Conservation (phyloP, 2,329 filamentous ascomycete genomes). For the Fusarium poae region DNA sequence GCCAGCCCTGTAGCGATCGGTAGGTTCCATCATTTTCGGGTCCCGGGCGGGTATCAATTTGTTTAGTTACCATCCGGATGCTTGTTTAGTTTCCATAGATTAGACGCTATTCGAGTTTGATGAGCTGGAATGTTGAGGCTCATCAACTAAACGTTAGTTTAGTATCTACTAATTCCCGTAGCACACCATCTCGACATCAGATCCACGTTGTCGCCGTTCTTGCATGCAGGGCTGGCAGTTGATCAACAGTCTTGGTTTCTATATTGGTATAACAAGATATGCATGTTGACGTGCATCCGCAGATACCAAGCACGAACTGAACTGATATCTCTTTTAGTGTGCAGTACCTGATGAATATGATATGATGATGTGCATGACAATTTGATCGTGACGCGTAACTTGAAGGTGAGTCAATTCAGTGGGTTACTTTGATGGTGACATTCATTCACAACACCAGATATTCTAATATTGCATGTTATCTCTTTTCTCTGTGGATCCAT, state of each 20-base stretch:
- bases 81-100: slow-evolving; percentile 8
- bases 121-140: slow-evolving; percentile 18
- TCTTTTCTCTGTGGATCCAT: background rate
- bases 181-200: slow-evolving; percentile 18
- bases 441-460: slow-evolving; percentile 10
- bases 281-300: slow-evolving; percentile 39
- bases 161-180: background rate
- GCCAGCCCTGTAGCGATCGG: slow-evolving; percentile 44
- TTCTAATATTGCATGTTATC: slow-evolving; percentile 9
- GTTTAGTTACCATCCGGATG: background rate
- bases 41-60: slow-evolving; percentile 13
- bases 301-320: slow-evolving; percentile 10
- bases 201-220: slow-evolving; percentile 20
- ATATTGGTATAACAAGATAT: slow-evolving; percentile 14
- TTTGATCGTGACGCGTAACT: slow-evolving; percentile 36
- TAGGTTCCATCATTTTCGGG: slow-evolving; percentile 5
- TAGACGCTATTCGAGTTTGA: slow-evolving; percentile 8
- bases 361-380: background rate
- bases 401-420: slow-evolving; percentile 12
- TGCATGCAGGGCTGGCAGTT: slow-evolving; percentile 41
- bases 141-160: background rate
- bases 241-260: slow-evolving; percentile 35
- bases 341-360: background rate
- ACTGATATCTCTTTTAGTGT: slow-evolving; percentile 11
- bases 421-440: background rate